Evolutionary conservation across 2,329 filamentous ascomycete genomes (phyloP).

Genomic region (Capronia coronata): DNA sequence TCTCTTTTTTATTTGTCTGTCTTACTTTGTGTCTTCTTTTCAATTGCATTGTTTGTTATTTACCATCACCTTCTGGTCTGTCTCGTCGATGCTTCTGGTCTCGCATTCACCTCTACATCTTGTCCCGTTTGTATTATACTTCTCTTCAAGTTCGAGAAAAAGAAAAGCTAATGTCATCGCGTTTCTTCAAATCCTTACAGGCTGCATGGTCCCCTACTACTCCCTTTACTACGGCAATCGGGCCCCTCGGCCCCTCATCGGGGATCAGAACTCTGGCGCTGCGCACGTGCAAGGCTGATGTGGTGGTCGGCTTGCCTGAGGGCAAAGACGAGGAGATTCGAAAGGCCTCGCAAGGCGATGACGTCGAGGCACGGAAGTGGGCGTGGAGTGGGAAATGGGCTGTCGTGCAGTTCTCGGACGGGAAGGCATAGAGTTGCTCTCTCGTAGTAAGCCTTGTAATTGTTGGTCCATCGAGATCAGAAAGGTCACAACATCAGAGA

Average conservation of each 20-base stretch:
- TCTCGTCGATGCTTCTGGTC: too few species aligned
- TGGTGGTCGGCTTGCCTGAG: slow-evolving; percentile 76
- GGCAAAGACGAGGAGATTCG: slow-evolving; percentile 78
- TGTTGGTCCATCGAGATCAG: too few species aligned
- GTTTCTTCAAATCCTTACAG: too few species aligned
- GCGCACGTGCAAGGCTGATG: slow-evolving; percentile 92
- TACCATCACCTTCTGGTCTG: too few species aligned
- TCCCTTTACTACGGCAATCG: slow-evolving; percentile 75
- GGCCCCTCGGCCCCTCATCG: slow-evolving; percentile 69
- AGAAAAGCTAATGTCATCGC: not conserved
- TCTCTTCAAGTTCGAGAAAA: too few species aligned
- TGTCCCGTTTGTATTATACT: too few species aligned
- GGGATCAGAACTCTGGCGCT: slow-evolving; percentile 80
- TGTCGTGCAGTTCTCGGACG: slow-evolving; percentile 76
- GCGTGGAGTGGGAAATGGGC: slow-evolving; percentile 96
- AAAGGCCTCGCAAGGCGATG: slow-evolving; percentile 59
- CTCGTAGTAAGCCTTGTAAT: too few species aligned
- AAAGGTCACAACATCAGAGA: too few species aligned
- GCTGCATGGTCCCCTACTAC: slow-evolving; percentile 80
- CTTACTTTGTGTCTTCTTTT: not conserved
- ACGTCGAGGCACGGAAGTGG: slow-evolving; percentile 70
- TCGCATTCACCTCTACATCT: too few species aligned
- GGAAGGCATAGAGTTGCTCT: slow-evolving; percentile 43
- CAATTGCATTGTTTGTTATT: too few species aligned
- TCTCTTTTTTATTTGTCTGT: not conserved